phyloP scores from a whole-genome alignment of 108 stramenopile species.

The Skeletonema costatum region DNA sequence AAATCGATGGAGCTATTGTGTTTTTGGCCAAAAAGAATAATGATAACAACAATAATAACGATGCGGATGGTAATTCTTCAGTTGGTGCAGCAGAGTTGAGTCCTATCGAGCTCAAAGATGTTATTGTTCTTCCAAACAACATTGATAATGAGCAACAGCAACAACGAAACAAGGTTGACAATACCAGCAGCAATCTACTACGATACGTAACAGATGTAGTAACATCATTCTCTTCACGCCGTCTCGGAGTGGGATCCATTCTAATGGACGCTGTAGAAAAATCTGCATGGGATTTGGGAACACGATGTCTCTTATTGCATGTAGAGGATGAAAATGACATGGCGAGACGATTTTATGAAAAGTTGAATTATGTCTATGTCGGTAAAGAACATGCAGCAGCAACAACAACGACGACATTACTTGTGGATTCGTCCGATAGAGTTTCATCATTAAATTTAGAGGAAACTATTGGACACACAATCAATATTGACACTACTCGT shows the following conservation, averaged over 20 bases:
- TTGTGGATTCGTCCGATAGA: not conserved
- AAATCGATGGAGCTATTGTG: slow-evolving; percentile 33
- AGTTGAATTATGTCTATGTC: slow-evolving; percentile 42
- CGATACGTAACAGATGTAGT: slow-evolving; percentile 69
- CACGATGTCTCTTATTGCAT: slow-evolving; percentile 45
- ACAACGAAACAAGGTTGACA: not conserved
- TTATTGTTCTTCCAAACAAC: not conserved
- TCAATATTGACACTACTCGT: slow-evolving; percentile 11
- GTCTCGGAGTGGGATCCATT: slow-evolving; percentile 55
- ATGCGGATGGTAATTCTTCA: not conserved
- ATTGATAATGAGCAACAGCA: not conserved
- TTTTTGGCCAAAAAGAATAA: slow-evolving; percentile 43
- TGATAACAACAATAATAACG: not conserved
- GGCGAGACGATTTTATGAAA: slow-evolving; percentile 54
- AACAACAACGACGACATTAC: too few relatives aligned
- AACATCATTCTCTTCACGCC: slow-evolving; percentile 44
- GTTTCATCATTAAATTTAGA: not conserved
- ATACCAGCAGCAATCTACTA: not conserved
- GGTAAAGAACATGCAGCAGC: too few relatives aligned
- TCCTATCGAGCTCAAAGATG: slow-evolving; percentile 53
- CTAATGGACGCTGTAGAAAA: slow-evolving; percentile 56
- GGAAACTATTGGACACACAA: not conserved
- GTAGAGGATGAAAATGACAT: slow-evolving; percentile 48
- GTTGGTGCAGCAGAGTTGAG: slow-evolving; percentile 67
- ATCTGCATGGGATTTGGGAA: slow-evolving; percentile 25